Conservation (phyloP, 257 asterid species). For the Lycium barbarum region DNA sequence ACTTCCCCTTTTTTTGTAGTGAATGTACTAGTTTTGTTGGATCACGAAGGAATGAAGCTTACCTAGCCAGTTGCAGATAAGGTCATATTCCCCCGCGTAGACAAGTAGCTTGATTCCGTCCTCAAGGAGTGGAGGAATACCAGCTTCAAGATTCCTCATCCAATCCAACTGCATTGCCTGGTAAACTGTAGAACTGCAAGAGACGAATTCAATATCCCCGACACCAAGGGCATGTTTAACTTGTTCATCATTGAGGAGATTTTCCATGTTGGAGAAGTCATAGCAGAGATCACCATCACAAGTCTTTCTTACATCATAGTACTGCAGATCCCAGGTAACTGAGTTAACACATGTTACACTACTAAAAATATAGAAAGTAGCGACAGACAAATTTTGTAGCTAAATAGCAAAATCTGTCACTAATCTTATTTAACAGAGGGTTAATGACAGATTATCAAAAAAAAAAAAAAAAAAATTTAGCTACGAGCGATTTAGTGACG, state of each 20-base stretch:
- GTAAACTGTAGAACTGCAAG: slow-evolving; percentile 61
- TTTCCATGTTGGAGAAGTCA: slow-evolving; percentile 64
- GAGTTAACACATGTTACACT: too few species aligned
- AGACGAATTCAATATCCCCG: slow-evolving; percentile 63
- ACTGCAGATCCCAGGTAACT: slow-evolving; percentile 39
- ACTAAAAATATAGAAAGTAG: too few species aligned
- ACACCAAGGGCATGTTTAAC: slow-evolving; percentile 68
- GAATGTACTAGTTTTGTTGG: background rate
- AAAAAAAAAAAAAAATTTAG: too few species aligned
- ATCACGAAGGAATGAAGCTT: slow-evolving; percentile 23
- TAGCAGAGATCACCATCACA: slow-evolving; percentile 65
- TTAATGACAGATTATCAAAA: too few species aligned
- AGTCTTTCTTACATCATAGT: slow-evolving; percentile 60
- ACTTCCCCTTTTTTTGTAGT: too few species aligned
- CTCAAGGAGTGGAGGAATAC: slow-evolving; percentile 63
- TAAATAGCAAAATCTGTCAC: too few species aligned
- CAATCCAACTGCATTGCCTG: slow-evolving; percentile 63
- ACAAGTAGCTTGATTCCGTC: slow-evolving; percentile 43
- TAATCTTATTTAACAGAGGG: too few species aligned
- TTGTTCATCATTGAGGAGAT: slow-evolving; percentile 48
- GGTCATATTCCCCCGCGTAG: slow-evolving; percentile 74
- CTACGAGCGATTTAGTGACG: too few species aligned
- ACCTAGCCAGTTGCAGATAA: slow-evolving; percentile 62
- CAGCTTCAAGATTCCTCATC: slow-evolving; percentile 71
- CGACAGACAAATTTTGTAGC: too few species aligned